Percentiles rank a stretch among this genome's conserved stretches.
Evolutionary conservation across 139 green algal genomes (phyloP).

Genomic region (Helicosporidium sp.): DNA sequence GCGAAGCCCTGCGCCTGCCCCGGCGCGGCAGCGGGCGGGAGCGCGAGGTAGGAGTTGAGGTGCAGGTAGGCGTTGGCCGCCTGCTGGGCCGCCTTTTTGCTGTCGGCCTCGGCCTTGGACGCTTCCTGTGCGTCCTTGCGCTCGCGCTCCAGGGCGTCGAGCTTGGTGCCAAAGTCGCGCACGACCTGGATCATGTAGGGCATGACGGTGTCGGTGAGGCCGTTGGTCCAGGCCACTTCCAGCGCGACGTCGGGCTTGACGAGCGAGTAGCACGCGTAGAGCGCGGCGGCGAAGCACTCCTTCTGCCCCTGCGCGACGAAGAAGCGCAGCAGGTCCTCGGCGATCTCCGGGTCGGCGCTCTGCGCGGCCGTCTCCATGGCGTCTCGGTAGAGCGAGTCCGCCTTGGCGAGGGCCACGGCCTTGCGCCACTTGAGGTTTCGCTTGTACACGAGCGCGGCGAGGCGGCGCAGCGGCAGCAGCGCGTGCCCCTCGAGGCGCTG

Average conservation of each 20-base stretch:
- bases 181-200: conserved; percentile 86
- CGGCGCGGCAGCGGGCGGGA: conserved; percentile 4
- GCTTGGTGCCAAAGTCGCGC: conserved; percentile 77
- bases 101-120: conserved; percentile 12
- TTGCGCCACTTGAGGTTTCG: conserved; percentile 70
- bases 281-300: conserved; percentile 89
- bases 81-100: conserved; percentile 27
- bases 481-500: conserved; percentile 77
- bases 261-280: conserved; percentile 96
- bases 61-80: conserved; percentile 34
- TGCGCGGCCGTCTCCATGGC: conserved; percentile 85
- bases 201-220: conserved; percentile 75
- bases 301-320: conserved; percentile 59
- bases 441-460: conserved; percentile 82
- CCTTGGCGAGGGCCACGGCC: conserved; percentile 68
- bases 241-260: conserved; percentile 80
- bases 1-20: too few relatives aligned
- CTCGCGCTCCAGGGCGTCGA: conserved; percentile 34
- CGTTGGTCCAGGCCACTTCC: conserved; percentile 91
- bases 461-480: conserved; percentile 86
- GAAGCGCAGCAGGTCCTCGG: conserved; percentile 80
- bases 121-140: conserved; percentile 25
- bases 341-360: conserved; percentile 49
- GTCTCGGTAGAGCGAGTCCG: conserved; percentile 66
- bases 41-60: conserved; percentile 21